A percentile compares a stretch with the other conserved stretches of the same genome.
Conservation (phyloP, 2,329 filamentous ascomycete species). For the Blastomyces emzantsi region DNA sequence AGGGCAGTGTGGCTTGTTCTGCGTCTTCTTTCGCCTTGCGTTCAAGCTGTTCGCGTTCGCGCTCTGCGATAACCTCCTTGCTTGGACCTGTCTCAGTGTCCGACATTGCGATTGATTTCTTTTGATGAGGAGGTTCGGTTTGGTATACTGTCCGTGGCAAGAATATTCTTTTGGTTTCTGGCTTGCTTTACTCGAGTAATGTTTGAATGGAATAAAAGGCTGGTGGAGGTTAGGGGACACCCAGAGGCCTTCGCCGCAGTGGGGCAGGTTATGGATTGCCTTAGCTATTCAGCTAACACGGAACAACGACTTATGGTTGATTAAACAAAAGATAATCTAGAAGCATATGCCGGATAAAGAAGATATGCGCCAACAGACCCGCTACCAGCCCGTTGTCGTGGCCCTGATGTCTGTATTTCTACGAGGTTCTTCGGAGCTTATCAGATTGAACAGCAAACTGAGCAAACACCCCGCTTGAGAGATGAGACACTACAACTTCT, state of each 20-base stretch:
- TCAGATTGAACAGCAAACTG: conserved; percentile 6
- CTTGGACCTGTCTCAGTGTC: conserved; percentile 26
- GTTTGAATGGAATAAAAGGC: not conserved
- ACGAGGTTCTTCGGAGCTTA: not conserved
- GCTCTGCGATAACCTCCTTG: conserved; percentile 32
- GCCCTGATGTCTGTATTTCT: not conserved
- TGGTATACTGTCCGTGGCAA: not conserved
- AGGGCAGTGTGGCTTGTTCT: conserved; percentile 85
- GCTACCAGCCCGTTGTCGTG: not conserved
- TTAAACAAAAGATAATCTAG: not conserved
- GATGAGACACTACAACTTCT: no score
- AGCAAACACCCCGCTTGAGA: not conserved
- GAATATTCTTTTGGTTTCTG: not conserved
- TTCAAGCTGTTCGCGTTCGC: conserved; percentile 48
- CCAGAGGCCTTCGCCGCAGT: not conserved
- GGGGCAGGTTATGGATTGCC: not conserved
- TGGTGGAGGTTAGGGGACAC: not conserved
- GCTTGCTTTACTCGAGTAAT: not conserved
- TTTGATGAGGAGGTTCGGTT: not conserved
- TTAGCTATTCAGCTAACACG: not conserved
- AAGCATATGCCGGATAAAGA: not conserved
- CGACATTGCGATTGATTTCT: conserved; percentile 22
- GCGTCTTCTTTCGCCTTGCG: conserved; percentile 63
- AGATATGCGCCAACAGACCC: not conserved
- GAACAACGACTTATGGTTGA: not conserved